A percentile compares a stretch with the other conserved stretches of the same genome.
Conservation (phyloP, 495 filamentous ascomycete species). For the Hypoxylon subgilvum region DNA sequence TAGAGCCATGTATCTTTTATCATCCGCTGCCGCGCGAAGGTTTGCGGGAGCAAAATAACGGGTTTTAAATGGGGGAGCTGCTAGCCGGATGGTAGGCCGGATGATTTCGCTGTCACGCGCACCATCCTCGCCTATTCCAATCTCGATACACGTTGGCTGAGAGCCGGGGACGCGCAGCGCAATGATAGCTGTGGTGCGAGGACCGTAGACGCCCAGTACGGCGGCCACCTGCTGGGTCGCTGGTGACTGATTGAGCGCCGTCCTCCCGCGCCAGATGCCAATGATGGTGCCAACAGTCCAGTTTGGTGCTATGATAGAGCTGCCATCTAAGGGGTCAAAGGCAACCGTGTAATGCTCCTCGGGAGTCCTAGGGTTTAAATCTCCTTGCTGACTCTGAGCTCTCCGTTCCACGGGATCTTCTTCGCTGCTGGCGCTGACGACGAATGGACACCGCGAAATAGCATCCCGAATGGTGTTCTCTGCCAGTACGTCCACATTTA, state of each 20-base stretch:
- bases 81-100: constrained; percentile 41
- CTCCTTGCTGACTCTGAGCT: constrained; percentile 1
- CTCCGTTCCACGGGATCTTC: constrained; percentile 56
- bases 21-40: constrained; percentile 53
- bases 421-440: constrained; percentile 57
- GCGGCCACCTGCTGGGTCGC: constrained; percentile 49
- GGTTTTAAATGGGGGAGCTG: constrained; percentile 40
- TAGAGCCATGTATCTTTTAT: constrained; percentile 49
- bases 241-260: constrained; percentile 49
- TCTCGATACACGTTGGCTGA: constrained; percentile 48
- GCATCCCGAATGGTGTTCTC: constrained; percentile 52
- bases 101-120: constrained; percentile 41
- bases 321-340: constrained; percentile 62
- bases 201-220: constrained; percentile 58
- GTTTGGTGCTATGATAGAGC: constrained; percentile 60
- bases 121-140: constrained; percentile 42
- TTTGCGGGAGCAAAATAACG: constrained; percentile 63
- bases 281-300: constrained; percentile 62
- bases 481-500: constrained; percentile 61
- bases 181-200: constrained; percentile 56
- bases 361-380: neutral
- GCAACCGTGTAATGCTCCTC: constrained; percentile 59
- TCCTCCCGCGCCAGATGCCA: constrained; percentile 55
- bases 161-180: constrained; percentile 49
- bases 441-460: constrained; percentile 48